A percentile compares a stretch with the other conserved stretches of the same genome.
Evolutionary conservation across 2,329 filamentous ascomycete species (phyloP).

Genomic region (Tolypocladium cylindrosporum): DNA sequence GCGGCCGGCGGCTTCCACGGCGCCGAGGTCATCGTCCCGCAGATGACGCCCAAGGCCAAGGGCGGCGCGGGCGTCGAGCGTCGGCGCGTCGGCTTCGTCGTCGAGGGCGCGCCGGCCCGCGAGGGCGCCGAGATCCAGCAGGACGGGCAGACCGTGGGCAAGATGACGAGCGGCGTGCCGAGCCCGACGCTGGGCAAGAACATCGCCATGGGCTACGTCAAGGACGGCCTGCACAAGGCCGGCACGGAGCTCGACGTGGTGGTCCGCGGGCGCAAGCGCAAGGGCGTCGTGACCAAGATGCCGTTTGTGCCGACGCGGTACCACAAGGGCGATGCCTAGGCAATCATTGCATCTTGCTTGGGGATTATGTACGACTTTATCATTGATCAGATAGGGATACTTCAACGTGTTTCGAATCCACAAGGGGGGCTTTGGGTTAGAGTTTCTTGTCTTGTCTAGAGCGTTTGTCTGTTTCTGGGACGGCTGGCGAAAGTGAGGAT

Average conservation of each 20-base stretch:
- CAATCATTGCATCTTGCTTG: background rate
- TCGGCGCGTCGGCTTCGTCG: slow-evolving; percentile 69
- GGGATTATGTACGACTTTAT: slow-evolving; percentile 7
- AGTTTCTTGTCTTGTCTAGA: background rate
- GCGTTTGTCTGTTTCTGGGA: background rate
- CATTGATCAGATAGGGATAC: slow-evolving; percentile 6
- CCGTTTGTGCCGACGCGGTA: slow-evolving; percentile 79
- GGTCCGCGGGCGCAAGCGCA: slow-evolving; percentile 66
- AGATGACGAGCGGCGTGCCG: slow-evolving; percentile 81
- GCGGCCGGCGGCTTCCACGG: slow-evolving; percentile 71
- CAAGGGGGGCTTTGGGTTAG: background rate
- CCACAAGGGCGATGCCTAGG: slow-evolving; percentile 23
- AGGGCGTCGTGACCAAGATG: slow-evolving; percentile 75
- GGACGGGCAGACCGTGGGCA: slow-evolving; percentile 60
- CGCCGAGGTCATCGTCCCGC: slow-evolving; percentile 63
- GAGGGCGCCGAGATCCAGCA: slow-evolving; percentile 75
- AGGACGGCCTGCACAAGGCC: slow-evolving; percentile 70
- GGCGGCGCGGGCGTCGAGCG: slow-evolving; percentile 60
- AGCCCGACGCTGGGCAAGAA: slow-evolving; percentile 81
- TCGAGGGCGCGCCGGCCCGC: slow-evolving; percentile 80
- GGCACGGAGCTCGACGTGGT: slow-evolving; percentile 73
- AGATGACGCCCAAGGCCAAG: slow-evolving; percentile 64
- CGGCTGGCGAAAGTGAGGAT: slow-evolving; percentile 1
- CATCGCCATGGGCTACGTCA: slow-evolving; percentile 91
- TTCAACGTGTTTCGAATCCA: slow-evolving; percentile 9